Base-by-base conservation (phyloP, 257 asterid genomes). In the Gentiana dahurica region DNA sequence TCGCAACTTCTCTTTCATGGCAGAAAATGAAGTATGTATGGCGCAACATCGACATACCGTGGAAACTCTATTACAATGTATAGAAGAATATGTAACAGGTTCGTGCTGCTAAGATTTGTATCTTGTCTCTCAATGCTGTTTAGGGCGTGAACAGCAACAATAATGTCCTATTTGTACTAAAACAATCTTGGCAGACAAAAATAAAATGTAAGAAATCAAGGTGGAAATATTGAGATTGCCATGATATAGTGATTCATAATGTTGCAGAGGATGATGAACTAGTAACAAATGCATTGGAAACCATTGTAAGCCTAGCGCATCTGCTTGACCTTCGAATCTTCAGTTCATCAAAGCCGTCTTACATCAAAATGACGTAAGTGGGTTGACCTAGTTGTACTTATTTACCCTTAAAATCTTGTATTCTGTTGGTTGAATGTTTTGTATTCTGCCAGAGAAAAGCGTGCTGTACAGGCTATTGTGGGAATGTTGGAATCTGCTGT, bases 1-100 rank as follows among this genome's bases (percentile, higher is more conserved):
- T 36, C 82, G 99, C 54, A 92, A 92, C 83, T 88, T 92, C 53
- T 92, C 99, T 43, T 92, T 92, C 67, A 92, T 92, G 99, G 83
- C 99, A 44, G 97, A 92, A 62, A 92, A 92, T 69, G 99, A 88
- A 78, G 79, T 81, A 55, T 84, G 88, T 1, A 88, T 92, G 99
- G 95, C 95, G 43, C 99, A 83, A 78, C 80, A 74, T 71, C 94
- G 99, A 36, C 97, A 88, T 65, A 88, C 95, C 61, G 76, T 92
- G 54, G 99, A 92, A 72, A 92, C 95, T 2, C 68, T 88, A 75
- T 86, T 92, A 71, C 95, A 85, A 74, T 84, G 94, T 77, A 61
- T 92, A 72, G 95, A 84, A 70, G 97, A 92, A 75, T 82, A 83
- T 59, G 79, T 82, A 68, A 86, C 87, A 73, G 97, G 98, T 89